Conservation (phyloP, 805 yeast genomes). For the Suhomyces emberorum region DNA sequence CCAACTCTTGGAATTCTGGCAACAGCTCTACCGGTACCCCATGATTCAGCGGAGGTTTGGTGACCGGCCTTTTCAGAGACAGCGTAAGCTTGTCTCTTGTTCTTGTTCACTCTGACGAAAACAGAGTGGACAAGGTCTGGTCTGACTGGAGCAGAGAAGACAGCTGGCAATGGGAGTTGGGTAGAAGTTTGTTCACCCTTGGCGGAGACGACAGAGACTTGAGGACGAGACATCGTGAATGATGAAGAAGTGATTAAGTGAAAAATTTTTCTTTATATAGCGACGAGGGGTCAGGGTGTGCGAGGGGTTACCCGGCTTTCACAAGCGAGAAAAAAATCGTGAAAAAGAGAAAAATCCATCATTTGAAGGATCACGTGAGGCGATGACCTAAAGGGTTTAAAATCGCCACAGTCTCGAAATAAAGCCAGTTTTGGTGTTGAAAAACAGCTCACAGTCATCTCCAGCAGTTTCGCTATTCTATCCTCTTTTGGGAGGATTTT, state of each 20-base stretch:
- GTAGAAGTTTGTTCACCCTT: constrained; percentile 83
- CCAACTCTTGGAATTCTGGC: constrained; percentile 99
- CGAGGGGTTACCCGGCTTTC: background rate
- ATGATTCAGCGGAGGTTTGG: constrained; percentile 99
- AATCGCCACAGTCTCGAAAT: no score
- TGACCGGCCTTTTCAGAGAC: constrained; percentile 99
- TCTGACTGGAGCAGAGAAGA: constrained; percentile 99
- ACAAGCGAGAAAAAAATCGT: background rate
- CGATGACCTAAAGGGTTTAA: no score
- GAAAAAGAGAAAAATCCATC: no score
- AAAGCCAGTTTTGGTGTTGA: no score
- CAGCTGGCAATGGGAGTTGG: constrained; percentile 94
- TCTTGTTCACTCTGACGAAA: constrained; percentile 97
- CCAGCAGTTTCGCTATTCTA: no score
- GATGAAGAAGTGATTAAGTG: constrained; percentile 15
- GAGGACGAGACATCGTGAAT: constrained; percentile 71
- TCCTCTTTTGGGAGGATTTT: no score
- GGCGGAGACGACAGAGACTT: constrained; percentile 89
- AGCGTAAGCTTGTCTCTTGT: constrained; percentile 99
- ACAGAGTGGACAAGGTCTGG: constrained; percentile 99
- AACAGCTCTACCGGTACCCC: constrained; percentile 99
- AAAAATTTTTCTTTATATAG: constrained; percentile 12
- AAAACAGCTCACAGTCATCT: no score
- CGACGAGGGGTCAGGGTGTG: background rate
- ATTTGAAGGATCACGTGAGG: no score